These are phyloP conservation scores for Penicillium sp. DNA, from an alignment of 2,329 filamentous ascomycete genomes.

Conservation along the genomic window DNA sequence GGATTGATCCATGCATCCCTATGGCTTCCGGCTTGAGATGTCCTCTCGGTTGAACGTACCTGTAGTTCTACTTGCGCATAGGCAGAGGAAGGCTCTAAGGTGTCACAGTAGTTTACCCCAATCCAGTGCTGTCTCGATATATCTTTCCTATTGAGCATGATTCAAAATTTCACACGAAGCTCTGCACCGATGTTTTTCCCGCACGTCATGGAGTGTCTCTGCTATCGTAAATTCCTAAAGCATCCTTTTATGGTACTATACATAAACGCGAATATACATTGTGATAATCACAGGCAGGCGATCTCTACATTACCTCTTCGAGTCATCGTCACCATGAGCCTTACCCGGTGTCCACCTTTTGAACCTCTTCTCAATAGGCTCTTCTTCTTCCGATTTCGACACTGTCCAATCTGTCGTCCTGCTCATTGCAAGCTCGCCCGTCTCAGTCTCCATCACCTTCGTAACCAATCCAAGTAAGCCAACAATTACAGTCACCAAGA, in stretches of 20 bases:
- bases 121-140: not conserved
- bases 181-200: not conserved
- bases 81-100: not conserved
- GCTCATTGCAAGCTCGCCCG: not conserved
- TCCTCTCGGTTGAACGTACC: constrained; percentile 2
- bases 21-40: constrained; percentile 9
- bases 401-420: not conserved
- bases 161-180: not conserved
- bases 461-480: constrained; percentile 28
- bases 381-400: not conserved
- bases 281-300: not conserved
- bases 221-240: not conserved
- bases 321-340: not conserved
- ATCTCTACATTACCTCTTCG: constrained; percentile 1
- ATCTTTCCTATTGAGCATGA: not conserved
- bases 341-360: not conserved
- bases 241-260: not conserved
- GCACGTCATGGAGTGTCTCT: not conserved
- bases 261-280: constrained; percentile 9
- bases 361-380: not conserved
- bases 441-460: constrained; percentile 3
- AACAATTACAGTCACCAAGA: constrained; percentile 55
- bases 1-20: constrained; percentile 16
- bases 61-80: not conserved
- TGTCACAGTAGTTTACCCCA: not conserved